These are phyloP conservation scores for Coemansia aciculifera DNA, from an alignment of 192 early-diverging fungal genomes.

Conservation along the genomic window DNA sequence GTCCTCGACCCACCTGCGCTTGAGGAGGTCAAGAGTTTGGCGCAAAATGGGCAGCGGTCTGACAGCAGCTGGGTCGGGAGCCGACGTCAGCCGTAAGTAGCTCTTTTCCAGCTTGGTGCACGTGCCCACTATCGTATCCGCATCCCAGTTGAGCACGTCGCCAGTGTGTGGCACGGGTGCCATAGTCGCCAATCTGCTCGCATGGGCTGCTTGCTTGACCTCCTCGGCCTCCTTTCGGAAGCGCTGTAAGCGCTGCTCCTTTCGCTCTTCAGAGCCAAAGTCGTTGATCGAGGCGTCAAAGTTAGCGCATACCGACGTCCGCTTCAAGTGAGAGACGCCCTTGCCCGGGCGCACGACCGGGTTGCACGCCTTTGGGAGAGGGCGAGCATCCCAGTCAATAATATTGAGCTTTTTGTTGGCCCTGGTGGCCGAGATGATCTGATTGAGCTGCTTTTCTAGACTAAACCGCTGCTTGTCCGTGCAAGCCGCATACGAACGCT, in stretches of 20 bases:
- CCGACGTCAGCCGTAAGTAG: constrained; percentile 90
- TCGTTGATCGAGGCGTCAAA: constrained; percentile 12
- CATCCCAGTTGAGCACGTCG: constrained; percentile 78
- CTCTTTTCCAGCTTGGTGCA: constrained; percentile 82
- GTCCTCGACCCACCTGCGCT: constrained; percentile 77
- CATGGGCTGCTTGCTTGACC: constrained; percentile 29
- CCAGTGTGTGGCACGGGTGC: constrained; percentile 45
- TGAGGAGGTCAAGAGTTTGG: constrained; percentile 75
- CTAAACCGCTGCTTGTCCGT: constrained; percentile 6
- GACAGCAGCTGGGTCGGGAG: constrained; percentile 93
- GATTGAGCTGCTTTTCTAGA: constrained; percentile 49
- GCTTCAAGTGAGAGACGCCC: constrained; percentile 14
- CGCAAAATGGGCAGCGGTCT: constrained; percentile 78
- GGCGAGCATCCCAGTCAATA: constrained; percentile 40
- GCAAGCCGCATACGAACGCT: constrained; percentile 50
- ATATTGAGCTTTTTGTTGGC: constrained; percentile 48
- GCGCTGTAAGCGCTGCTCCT: constrained; percentile 41
- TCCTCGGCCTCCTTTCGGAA: constrained; percentile 44
- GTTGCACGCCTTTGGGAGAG: constrained; percentile 50
- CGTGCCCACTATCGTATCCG: constrained; percentile 87
- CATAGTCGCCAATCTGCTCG: constrained; percentile 12
- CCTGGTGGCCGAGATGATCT: constrained; percentile 42
- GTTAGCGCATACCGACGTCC: constrained; percentile 17
- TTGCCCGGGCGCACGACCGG: not conserved
- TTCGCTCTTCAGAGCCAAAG: constrained; percentile 48